These are phyloP conservation scores for Elsinoe batatas DNA, from an alignment of 2,329 filamentous ascomycete genomes.

Conservation along the genomic window DNA sequence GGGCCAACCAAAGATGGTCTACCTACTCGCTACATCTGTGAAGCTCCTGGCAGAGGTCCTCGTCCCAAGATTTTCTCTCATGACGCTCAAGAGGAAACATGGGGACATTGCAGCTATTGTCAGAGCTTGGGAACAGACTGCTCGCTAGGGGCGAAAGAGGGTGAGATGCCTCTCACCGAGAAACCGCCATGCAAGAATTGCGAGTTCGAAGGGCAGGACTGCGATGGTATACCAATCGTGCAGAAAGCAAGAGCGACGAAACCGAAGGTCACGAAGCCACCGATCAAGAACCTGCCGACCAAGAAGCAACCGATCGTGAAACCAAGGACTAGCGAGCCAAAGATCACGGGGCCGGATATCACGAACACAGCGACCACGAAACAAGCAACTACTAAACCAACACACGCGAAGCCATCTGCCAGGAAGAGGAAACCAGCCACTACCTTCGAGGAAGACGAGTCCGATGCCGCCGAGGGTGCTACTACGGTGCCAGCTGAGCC, in stretches of 20 bases:
- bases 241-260: not conserved
- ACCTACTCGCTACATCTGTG: constrained; percentile 12
- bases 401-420: not conserved
- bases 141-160: not conserved
- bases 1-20: constrained; percentile 25
- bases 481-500: too few species aligned
- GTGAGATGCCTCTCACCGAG: not conserved
- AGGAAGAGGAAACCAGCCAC: not conserved
- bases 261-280: not conserved
- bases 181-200: constrained; percentile 2
- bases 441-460: too few species aligned
- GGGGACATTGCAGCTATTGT: not conserved
- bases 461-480: too few species aligned
- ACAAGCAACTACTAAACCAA: not conserved
- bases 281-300: not conserved
- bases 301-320: not conserved
- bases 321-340: too few species aligned
- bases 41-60: constrained; percentile 15
- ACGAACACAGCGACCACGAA: not conserved
- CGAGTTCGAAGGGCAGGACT: not conserved
- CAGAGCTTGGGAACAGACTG: not conserved
- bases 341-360: too few species aligned
- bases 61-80: not conserved
- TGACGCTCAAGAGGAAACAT: not conserved
- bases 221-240: not conserved